Evolutionary conservation across 805 yeast species (phyloP).

Genomic region (Candida sphagnicola): DNA sequence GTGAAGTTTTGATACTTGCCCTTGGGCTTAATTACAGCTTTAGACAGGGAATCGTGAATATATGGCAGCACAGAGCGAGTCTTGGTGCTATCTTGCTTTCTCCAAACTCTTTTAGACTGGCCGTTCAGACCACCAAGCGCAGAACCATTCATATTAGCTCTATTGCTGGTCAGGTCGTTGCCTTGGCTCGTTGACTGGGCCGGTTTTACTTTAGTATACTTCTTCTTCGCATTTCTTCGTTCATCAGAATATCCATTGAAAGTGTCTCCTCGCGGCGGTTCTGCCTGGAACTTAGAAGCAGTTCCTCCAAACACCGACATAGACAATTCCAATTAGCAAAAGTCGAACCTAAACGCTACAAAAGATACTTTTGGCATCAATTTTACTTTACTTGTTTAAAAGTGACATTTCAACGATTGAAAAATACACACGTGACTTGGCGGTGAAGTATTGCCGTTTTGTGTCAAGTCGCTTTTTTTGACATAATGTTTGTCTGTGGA

Average conservation of each 20-base stretch:
- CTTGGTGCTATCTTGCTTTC: not conserved
- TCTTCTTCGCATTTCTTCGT: conserved; percentile 8
- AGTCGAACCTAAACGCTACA: too few species aligned
- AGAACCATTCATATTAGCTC: too few species aligned
- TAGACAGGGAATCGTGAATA: conserved; percentile 15
- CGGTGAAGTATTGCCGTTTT: too few species aligned
- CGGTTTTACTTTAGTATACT: not conserved
- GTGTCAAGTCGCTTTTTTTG: too few species aligned
- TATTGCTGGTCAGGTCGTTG: not conserved
- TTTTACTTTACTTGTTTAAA: too few species aligned
- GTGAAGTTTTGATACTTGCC: conserved; percentile 17
- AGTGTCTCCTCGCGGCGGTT: conserved; percentile 4
- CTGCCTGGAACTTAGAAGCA: conserved; percentile 5
- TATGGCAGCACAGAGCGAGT: conserved; percentile 2
- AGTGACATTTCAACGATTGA: not conserved
- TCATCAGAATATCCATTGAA: conserved; percentile 12
- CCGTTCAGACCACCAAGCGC: conserved; percentile 2
- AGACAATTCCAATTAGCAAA: not conserved
- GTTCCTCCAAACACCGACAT: conserved; percentile 18
- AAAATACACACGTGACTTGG: too few species aligned
- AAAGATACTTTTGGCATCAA: too few species aligned
- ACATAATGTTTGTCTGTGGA: too few species aligned
- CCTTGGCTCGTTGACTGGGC: not conserved
- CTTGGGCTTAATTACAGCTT: conserved; percentile 17
- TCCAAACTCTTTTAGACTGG: conserved; percentile 2